phyloP scores from a whole-genome alignment of 2,329 filamentous ascomycete genomes.

The Fonsecaea monophora region DNA sequence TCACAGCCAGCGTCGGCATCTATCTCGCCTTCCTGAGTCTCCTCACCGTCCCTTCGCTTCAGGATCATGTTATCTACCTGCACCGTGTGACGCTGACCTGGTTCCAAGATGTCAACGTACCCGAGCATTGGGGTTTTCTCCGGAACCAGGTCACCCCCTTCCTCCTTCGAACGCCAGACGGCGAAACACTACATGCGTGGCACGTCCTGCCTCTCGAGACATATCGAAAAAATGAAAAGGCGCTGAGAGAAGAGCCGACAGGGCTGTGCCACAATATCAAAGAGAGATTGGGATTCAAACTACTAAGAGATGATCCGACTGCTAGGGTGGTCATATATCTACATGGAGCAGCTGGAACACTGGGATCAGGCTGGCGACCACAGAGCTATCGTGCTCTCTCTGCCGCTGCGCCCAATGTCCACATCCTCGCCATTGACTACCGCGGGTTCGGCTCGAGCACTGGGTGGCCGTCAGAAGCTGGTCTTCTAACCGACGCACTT shows the following conservation, averaged over 20 bases:
- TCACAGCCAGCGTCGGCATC: conserved; percentile 40
- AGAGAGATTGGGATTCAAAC: conserved; percentile 49
- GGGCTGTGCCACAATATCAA: conserved; percentile 48
- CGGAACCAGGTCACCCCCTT: conserved; percentile 60
- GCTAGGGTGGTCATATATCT: conserved; percentile 58
- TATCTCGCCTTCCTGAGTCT: conserved; percentile 57
- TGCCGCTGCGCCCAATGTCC: conserved; percentile 60
- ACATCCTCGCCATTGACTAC: conserved; percentile 71
- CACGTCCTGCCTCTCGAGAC: conserved; percentile 57
- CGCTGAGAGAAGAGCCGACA: conserved; percentile 50
- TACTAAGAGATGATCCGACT: conserved; percentile 56
- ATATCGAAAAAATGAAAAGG: conserved; percentile 53
- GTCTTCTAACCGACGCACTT: conserved; percentile 62
- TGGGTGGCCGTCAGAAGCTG: conserved; percentile 62
- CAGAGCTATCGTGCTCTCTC: conserved; percentile 64
- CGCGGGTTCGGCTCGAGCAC: conserved; percentile 80
- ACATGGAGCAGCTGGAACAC: conserved; percentile 64
- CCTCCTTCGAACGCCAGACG: conserved; percentile 47
- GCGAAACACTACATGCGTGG: conserved; percentile 54
- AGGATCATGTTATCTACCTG: conserved; percentile 65
- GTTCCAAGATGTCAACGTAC: conserved; percentile 59
- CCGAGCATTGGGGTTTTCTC: conserved; percentile 58
- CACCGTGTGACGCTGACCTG: conserved; percentile 62
- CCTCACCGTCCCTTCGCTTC: conserved; percentile 55
- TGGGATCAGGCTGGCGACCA: conserved; percentile 62